Base-by-base conservation (phyloP, 2,329 filamentous ascomycete genomes). In the Aspergillus versicolor region DNA sequence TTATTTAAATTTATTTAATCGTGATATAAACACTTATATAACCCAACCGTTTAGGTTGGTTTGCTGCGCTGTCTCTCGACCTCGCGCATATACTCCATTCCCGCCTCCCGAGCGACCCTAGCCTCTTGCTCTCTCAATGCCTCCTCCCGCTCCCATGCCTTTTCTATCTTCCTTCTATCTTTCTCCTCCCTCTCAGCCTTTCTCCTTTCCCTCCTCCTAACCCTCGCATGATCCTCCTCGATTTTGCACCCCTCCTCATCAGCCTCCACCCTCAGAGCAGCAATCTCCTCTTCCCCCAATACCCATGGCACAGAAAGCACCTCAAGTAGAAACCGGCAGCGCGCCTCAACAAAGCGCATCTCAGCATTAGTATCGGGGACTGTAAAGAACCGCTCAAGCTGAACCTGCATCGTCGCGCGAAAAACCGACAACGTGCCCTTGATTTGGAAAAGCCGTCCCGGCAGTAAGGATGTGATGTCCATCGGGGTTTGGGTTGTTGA, bases 371-470 rank as follows among this genome's bases (percentile, higher is more conserved):
- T 87, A 42, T 80, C 78, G 2, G 67, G 66, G 1, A 87, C 67
- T 0, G 79, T 56, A 40, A 70, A 73, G 7, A 84, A 75, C 3
- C 82, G 77, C 65, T 86, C 82, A 24, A 86, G 68, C 15, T 81
- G 73, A 8, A 87, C 59, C 63, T 87, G 84, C 59, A 79, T 79
- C 12, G 68, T 65, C 4, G 71, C 69, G 5, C 83, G 78, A 63
- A 83, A 86, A 11, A 68, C 72, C 0, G 76, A 76, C 9, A 87
- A 73, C 0, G 80, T 83, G 27, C 84, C 83, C 63, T 87, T 86
- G 4, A 81, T 73, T 57, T 84, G 84, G 2, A 86, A 68, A 6
- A 83, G 73, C 0, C 75, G 75, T 4, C 84, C 84, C 0, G 82
- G 68, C 2, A 76, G 69, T 12, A 84, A 76, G 0, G 71, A 54